Base-by-base conservation (phyloP, 768 basidiomycete genomes). In the Psilocybe sp. region DNA sequence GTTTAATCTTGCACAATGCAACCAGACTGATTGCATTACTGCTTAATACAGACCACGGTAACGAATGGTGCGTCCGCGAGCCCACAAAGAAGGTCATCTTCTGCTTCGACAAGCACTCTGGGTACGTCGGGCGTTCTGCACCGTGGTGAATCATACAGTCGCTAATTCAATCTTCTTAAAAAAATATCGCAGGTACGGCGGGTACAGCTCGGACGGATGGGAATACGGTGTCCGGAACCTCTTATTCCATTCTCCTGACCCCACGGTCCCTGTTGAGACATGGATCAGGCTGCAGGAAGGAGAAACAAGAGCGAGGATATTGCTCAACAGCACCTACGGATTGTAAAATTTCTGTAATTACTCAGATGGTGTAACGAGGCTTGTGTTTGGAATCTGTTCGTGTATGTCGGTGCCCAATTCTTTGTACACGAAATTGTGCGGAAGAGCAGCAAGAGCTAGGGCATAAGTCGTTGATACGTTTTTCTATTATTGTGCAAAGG, bases 21-120 rank as follows among this genome's bases (percentile, higher is more conserved):
- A n/a, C n/a, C n/a, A n/a, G 11, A 14, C n/a, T 46, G 3, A 47
- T 19, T 23, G 38, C 13, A 12, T 16, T 13, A 20, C 15, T 19
- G 36, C 16, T 20, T 20, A 32, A 54, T 34, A 34, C 54, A 86
- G 87, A 86, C 60, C 88, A 90, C 54, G 88, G 88, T 1, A 76
- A 89, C 50, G 86, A 89, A 62, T 90, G 88, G 88, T 90, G 88
- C 52, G 77, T 78, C 7, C 79, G 85, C 14, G 84, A 88, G 52
- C 76, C 77, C 1, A 74, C 72, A 3, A 80, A 81, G 52, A 68
- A 79, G 36, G 75, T 85, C 8, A 77, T 86, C 0, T 87, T 89
- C 63, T 91, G 88, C 61, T 91, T 89, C 54, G 76, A 78, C 59
- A 89, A 89, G 62, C 88, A 89, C 60, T 84, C 85, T 1, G 87